Conservation (phyloP, 495 filamentous ascomycete genomes). For the Penicillium manginii region DNA sequence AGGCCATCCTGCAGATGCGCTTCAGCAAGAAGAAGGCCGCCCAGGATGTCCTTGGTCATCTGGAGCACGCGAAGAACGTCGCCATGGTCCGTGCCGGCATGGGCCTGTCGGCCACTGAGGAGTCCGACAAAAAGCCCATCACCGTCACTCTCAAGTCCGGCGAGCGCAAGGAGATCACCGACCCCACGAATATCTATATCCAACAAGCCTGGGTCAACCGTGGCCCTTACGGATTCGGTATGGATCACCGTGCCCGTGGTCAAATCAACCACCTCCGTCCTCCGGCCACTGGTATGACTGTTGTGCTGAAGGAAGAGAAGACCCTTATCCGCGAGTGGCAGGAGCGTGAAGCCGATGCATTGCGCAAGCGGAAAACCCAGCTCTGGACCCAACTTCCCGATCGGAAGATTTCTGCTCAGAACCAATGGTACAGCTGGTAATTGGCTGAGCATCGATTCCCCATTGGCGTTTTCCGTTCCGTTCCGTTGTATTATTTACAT, state of each 20-base stretch:
- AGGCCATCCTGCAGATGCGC: conserved; percentile 93
- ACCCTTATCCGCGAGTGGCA: conserved; percentile 79
- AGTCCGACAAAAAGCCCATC: conserved; percentile 38
- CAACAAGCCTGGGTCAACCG: conserved; percentile 89
- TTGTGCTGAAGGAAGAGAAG: conserved; percentile 90
- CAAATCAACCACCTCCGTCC: conserved; percentile 60
- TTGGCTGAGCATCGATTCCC: conserved; percentile 10
- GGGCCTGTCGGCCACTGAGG: conserved; percentile 59
- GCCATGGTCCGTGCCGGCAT: conserved; percentile 81
- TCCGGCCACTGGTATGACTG: conserved; percentile 75
- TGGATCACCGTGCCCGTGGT: conserved; percentile 72
- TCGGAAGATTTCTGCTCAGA: conserved; percentile 62
- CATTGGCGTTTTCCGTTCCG: conserved; percentile 32
- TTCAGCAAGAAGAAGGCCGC: conserved; percentile 94
- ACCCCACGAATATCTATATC: conserved; percentile 80
- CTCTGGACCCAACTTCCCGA: conserved; percentile 88
- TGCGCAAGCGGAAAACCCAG: conserved; percentile 64
- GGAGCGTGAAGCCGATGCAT: conserved; percentile 75
- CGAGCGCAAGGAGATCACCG: conserved; percentile 61
- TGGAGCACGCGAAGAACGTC: conserved; percentile 74
- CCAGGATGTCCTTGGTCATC: conserved; percentile 72
- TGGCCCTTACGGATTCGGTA: conserved; percentile 58
- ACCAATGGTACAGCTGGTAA: conserved; percentile 89
- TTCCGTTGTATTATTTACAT: conserved; percentile 31
- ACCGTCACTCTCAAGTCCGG: conserved; percentile 44